These are phyloP conservation scores for Neurospora sp. DNA, from an alignment of 495 filamentous ascomycete species.

Conservation along the genomic window DNA sequence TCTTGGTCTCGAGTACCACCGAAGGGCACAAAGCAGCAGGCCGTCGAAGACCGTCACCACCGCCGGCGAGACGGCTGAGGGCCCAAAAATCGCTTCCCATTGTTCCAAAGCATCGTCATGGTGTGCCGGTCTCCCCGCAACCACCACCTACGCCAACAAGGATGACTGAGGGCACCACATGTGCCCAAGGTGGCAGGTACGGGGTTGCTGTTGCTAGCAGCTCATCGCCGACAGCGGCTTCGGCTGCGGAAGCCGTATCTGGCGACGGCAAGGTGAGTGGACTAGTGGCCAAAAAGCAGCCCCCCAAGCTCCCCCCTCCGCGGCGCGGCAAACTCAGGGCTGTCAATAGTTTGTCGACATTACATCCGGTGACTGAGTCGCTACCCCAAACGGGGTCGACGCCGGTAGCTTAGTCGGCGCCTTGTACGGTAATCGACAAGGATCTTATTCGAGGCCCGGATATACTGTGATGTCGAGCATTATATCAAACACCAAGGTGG, in stretches of 20 bases:
- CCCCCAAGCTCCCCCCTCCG: slow-evolving; percentile 45
- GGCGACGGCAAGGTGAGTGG: slow-evolving; percentile 14
- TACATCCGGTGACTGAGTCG: background rate
- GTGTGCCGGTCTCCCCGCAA: slow-evolving; percentile 27
- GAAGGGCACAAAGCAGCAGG: background rate
- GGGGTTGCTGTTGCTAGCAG: background rate
- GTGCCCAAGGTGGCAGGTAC: background rate
- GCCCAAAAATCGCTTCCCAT: slow-evolving; percentile 35
- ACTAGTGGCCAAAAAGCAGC: slow-evolving; percentile 34
- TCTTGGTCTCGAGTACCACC: slow-evolving; percentile 1
- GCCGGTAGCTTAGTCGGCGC: background rate
- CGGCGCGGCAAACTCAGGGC: slow-evolving; percentile 21
- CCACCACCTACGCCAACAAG: slow-evolving; percentile 10
- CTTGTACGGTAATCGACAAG: background rate
- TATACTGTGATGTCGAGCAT: background rate
- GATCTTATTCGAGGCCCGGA: background rate
- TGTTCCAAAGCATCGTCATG: slow-evolving; percentile 37
- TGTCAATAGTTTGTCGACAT: background rate
- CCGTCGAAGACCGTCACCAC: slow-evolving; percentile 2
- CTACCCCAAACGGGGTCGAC: slow-evolving; percentile 4
- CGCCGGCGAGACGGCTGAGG: slow-evolving; percentile 17
- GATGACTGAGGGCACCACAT: background rate
- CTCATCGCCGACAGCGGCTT: background rate
- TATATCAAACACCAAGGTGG: background rate
- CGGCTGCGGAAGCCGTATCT: background rate